Conservation (phyloP, 495 filamentous ascomycete genomes). For the Copromyces sp. region DNA sequence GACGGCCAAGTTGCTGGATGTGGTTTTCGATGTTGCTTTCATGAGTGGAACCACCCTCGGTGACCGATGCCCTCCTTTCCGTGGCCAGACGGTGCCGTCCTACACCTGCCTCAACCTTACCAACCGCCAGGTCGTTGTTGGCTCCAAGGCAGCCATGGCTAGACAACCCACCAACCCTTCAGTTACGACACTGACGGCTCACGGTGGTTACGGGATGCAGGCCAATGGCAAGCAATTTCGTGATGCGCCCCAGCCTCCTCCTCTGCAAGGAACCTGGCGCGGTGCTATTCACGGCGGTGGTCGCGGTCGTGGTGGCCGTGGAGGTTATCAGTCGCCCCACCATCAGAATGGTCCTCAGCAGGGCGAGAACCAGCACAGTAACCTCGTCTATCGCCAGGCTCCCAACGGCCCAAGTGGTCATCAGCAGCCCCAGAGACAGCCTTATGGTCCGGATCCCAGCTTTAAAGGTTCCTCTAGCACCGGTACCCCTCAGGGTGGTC, state of each 20-base stretch:
- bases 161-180: constrained; percentile 44
- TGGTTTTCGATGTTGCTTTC: constrained; percentile 88
- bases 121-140: constrained; percentile 67
- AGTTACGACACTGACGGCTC: constrained; percentile 49
- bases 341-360: constrained; percentile 17
- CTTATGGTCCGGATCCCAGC: constrained; percentile 3
- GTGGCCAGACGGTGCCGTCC: constrained; percentile 81
- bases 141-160: constrained; percentile 55
- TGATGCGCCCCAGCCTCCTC: constrained; percentile 56
- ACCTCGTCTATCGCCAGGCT: constrained; percentile 26
- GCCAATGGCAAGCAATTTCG: constrained; percentile 54
- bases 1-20: constrained; percentile 71
- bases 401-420: constrained; percentile 1
- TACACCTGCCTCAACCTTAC: constrained; percentile 80
- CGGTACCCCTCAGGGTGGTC: constrained; percentile 10
- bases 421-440: constrained; percentile 14
- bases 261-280: constrained; percentile 61
- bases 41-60: constrained; percentile 90
- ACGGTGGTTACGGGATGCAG: constrained; percentile 34
- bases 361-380: constrained; percentile 32
- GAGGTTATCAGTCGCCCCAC: constrained; percentile 14
- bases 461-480: constrained; percentile 6
- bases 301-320: constrained; percentile 26
- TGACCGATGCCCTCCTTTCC: constrained; percentile 87
- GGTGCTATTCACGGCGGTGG: constrained; percentile 46